A percentile compares a stretch with the other conserved stretches of the same genome.
These are phyloP conservation scores for Ambrosiella beaveri DNA, from an alignment of 2,329 filamentous ascomycete genomes.

Conservation along the genomic window DNA sequence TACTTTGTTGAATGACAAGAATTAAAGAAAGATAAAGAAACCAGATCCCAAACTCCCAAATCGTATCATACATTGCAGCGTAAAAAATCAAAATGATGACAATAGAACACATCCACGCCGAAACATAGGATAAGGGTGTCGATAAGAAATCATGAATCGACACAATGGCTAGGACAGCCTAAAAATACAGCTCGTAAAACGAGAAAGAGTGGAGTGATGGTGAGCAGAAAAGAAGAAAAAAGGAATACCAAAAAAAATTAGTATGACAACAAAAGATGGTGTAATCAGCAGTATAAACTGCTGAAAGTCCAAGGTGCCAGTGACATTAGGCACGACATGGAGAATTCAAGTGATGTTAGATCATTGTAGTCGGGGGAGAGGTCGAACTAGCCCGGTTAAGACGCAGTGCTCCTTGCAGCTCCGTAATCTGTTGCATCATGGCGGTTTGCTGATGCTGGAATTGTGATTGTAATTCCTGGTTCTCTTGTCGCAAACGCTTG, in stretches of 20 bases:
- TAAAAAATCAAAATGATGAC: background rate
- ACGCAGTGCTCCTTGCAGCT: constrained; percentile 27
- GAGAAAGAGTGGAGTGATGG: constrained; percentile 1
- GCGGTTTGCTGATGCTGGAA: constrained; percentile 30
- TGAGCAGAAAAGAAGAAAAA: background rate
- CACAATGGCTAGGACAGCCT: background rate
- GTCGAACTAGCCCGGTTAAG: constrained; percentile 14
- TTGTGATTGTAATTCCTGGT: constrained; percentile 36
- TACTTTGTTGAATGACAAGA: too few species aligned
- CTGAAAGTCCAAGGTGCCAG: too few species aligned
- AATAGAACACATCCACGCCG: background rate
- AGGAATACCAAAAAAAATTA: constrained; percentile 10
- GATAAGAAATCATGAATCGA: background rate
- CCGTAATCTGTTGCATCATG: constrained; percentile 32
- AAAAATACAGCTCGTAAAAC: constrained; percentile 3
- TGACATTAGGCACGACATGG: background rate
- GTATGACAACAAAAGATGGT: constrained; percentile 1
- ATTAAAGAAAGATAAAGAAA: too few species aligned
- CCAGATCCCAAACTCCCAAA: too few species aligned
- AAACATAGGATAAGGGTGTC: background rate
- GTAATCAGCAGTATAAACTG: background rate
- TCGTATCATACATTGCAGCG: background rate
- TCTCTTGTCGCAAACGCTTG: constrained; percentile 49
- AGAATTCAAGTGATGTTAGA: background rate
- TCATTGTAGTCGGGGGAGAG: constrained; percentile 8